Percentiles rank a stretch among this genome's conserved stretches.
phyloP scores from a whole-genome alignment of 1,139 yeast species.

The Lodderomyces beijingensis region DNA sequence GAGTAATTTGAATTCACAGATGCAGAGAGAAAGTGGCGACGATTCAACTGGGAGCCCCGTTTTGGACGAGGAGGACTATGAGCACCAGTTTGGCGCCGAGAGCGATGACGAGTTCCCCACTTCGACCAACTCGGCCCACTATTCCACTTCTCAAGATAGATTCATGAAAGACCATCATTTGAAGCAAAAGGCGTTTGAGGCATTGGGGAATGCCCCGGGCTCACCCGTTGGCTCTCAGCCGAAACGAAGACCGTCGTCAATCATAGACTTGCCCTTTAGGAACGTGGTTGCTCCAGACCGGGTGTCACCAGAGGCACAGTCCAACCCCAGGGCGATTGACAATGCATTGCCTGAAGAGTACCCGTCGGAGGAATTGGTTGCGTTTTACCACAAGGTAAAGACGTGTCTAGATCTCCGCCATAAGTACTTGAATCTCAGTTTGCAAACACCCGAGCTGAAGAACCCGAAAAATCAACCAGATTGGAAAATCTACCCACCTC shows the following conservation, averaged over 20 bases:
- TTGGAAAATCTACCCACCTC: slow-evolving; percentile 89
- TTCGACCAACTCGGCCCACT: slow-evolving; percentile 48
- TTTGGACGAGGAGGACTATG: slow-evolving; percentile 11
- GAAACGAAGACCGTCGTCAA: slow-evolving; percentile 2
- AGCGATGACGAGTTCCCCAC: slow-evolving; percentile 29
- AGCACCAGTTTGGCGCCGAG: slow-evolving; percentile 16
- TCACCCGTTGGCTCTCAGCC: slow-evolving; percentile 10
- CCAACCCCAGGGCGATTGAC: slow-evolving; percentile 16
- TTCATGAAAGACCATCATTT: slow-evolving; percentile 67
- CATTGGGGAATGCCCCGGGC: slow-evolving; percentile 27
- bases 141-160: slow-evolving; percentile 65
- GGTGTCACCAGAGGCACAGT: slow-evolving; percentile 14
- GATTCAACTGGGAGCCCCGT: too few species aligned
- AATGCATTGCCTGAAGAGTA: slow-evolving; percentile 64
- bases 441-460: slow-evolving; percentile 60
- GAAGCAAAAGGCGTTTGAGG: slow-evolving; percentile 61
- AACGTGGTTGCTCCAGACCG: slow-evolving; percentile 21
- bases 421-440: slow-evolving; percentile 66
- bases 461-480: slow-evolving; percentile 74
- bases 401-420: slow-evolving; percentile 71
- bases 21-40: too few species aligned
- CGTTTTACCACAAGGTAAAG: slow-evolving; percentile 66
- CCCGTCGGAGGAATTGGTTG: slow-evolving; percentile 67
- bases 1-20: slow-evolving; percentile 9
- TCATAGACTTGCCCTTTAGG: slow-evolving; percentile 14